Evolutionary conservation across 768 basidiomycete species (phyloP).

Genomic region (Lactarius tabidus): DNA sequence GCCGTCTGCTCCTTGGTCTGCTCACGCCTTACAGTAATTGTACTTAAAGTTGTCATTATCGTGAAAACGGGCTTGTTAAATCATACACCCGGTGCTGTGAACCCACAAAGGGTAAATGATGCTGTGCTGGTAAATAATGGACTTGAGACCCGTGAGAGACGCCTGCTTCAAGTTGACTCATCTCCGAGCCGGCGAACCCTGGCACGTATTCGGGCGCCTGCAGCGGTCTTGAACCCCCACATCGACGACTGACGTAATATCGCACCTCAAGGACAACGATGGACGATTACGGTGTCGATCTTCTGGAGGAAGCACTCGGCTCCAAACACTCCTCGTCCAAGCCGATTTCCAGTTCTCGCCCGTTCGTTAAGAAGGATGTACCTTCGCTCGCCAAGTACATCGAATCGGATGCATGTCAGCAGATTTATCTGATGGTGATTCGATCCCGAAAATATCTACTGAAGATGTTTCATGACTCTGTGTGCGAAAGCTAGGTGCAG

Average conservation of each 20-base stretch:
- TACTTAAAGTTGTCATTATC: not conserved
- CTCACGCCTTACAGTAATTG: no score
- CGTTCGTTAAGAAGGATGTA: constrained; percentile 20
- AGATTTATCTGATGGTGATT: constrained; percentile 33
- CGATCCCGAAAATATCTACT: not conserved
- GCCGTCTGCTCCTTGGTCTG: no score
- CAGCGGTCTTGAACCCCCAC: not conserved
- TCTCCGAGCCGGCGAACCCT: no score
- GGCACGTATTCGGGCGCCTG: not conserved
- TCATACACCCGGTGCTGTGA: not conserved
- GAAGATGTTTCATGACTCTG: not conserved
- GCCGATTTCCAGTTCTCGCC: not conserved
- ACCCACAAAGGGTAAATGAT: not conserved
- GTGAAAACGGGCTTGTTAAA: not conserved
- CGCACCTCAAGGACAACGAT: not conserved
- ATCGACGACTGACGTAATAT: not conserved
- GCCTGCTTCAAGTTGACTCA: not conserved
- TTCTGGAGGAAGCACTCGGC: not conserved
- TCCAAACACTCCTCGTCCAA: not conserved
- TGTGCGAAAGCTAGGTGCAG: constrained; percentile 24
- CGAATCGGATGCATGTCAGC: constrained; percentile 30
- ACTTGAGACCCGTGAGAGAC: not conserved
- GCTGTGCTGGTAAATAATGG: not conserved
- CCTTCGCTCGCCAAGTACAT: constrained; percentile 32
- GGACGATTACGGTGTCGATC: constrained; percentile 16